A percentile compares a stretch with the other conserved stretches of the same genome.
Conservation (phyloP, 495 filamentous ascomycete species). For the Penicillium goetzii region DNA sequence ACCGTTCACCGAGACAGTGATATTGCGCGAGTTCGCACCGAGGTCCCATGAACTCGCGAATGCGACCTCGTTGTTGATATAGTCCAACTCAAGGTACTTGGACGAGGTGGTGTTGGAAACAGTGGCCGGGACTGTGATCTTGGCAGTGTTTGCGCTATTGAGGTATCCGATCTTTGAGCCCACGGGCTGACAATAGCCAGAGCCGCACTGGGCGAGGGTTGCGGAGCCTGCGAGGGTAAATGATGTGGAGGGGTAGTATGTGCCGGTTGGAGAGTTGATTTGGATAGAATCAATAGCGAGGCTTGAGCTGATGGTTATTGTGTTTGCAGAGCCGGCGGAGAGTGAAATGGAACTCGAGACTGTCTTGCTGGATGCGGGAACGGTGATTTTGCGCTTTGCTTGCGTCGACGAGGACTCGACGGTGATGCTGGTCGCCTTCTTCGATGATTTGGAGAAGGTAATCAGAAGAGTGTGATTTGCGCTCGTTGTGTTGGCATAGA, state of each 20-base stretch:
- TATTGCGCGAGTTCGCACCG: slow-evolving; percentile 50
- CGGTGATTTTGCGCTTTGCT: slow-evolving; percentile 10
- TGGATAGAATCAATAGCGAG: slow-evolving; percentile 28
- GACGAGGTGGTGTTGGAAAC: slow-evolving; percentile 19
- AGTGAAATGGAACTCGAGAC: slow-evolving; percentile 30
- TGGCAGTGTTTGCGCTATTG: slow-evolving; percentile 29
- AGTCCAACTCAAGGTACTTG: slow-evolving; percentile 51
- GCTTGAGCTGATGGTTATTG: slow-evolving; percentile 31
- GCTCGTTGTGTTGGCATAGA: slow-evolving; percentile 46
- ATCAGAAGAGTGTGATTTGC: slow-evolving; percentile 35
- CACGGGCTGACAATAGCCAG: slow-evolving; percentile 39
- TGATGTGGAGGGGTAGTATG: slow-evolving; percentile 45
- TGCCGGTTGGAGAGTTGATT: slow-evolving; percentile 30
- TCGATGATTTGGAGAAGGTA: slow-evolving; percentile 24
- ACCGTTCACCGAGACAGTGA: slow-evolving; percentile 51
- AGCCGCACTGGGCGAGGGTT: slow-evolving; percentile 33
- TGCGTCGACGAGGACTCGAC: slow-evolving; percentile 15
- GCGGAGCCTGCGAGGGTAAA: slow-evolving; percentile 41
- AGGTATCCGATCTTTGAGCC: slow-evolving; percentile 49
- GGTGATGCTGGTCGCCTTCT: slow-evolving; percentile 9
- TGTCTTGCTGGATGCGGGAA: slow-evolving; percentile 18
- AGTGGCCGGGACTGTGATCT: slow-evolving; percentile 26
- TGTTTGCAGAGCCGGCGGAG: slow-evolving; percentile 38
- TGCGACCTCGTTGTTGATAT: slow-evolving; percentile 57
- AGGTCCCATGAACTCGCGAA: slow-evolving; percentile 45